These are phyloP conservation scores for Synchytrium microbalum DNA, from an alignment of 371 early-diverging fungal species.

Conservation along the genomic window DNA sequence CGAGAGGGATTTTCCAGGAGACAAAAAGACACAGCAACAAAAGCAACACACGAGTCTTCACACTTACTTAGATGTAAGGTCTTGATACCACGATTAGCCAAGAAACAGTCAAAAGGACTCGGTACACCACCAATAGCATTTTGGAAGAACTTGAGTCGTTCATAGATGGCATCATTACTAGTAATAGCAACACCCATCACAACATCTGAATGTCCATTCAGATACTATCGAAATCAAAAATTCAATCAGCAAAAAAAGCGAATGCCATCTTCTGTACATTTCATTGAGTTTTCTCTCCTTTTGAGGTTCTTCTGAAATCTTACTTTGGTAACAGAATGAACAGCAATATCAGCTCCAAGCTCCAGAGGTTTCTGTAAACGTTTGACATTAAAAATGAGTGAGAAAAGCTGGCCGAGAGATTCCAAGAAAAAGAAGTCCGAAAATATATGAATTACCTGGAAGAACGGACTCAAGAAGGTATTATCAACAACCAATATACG, in stretches of 20 bases:
- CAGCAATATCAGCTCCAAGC: slow-evolving; percentile 93
- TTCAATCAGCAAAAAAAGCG: too few species aligned
- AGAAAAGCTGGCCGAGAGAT: too few species aligned
- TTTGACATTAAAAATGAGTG: not conserved
- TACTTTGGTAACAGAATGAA: slow-evolving; percentile 91
- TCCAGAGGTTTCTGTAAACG: slow-evolving; percentile 65
- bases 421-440: too few species aligned
- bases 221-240: slow-evolving; percentile 52
- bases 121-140: slow-evolving; percentile 94
- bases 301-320: too few species aligned
- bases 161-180: slow-evolving; percentile 55
- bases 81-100: slow-evolving; percentile 92
- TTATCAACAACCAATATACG: slow-evolving; percentile 88
- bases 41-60: not conserved
- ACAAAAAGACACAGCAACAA: slow-evolving; percentile 1
- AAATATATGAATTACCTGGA: slow-evolving; percentile 62
- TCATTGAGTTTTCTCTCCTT: too few species aligned
- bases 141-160: slow-evolving; percentile 81
- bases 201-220: slow-evolving; percentile 97
- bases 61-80: slow-evolving; percentile 76
- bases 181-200: slow-evolving; percentile 93
- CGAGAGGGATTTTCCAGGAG: not conserved
- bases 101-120: slow-evolving; percentile 93
- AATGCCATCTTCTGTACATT: too few species aligned
- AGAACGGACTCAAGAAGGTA: slow-evolving; percentile 96